phyloP scores from a whole-genome alignment of 768 basidiomycete species.

The Lactarius sp. region DNA sequence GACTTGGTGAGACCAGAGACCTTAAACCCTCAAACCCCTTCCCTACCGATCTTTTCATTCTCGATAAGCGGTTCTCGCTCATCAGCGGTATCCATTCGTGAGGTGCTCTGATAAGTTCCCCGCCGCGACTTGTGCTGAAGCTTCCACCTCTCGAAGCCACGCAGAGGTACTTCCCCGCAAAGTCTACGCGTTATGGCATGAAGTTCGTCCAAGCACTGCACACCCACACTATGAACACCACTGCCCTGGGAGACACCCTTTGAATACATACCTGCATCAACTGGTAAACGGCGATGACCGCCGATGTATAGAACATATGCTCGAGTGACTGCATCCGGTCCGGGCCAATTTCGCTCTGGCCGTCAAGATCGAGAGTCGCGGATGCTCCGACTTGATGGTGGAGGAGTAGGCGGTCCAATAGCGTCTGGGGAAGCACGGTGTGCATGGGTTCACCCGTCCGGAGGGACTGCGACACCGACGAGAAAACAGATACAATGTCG shows the following conservation, averaged over 20 bases:
- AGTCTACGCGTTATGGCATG: slow-evolving; percentile 16
- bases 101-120: neutral
- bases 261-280: slow-evolving; percentile 14
- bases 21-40: neutral
- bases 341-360: slow-evolving; percentile 3
- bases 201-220: slow-evolving; percentile 22
- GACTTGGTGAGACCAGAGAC: neutral
- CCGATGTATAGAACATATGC: slow-evolving; percentile 21
- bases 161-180: slow-evolving; percentile 19
- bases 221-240: neutral
- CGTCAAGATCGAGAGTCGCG: slow-evolving; percentile 6
- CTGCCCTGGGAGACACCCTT: neutral
- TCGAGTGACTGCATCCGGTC: slow-evolving; percentile 17
- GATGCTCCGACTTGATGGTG: neutral
- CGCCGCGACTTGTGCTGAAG: slow-evolving; percentile 9
- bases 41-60: slow-evolving; percentile 4
- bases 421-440: slow-evolving; percentile 20
- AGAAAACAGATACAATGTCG: slow-evolving; percentile 41
- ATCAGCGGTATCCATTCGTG: neutral
- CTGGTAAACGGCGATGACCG: slow-evolving; percentile 17
- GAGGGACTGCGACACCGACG: slow-evolving; percentile 25
- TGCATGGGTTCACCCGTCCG: slow-evolving; percentile 23
- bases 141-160: slow-evolving; percentile 20
- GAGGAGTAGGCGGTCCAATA: slow-evolving; percentile 20
- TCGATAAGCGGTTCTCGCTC: neutral